These are phyloP conservation scores for Baorangia bicolor DNA, from an alignment of 768 basidiomycete genomes.

Conservation along the genomic window DNA sequence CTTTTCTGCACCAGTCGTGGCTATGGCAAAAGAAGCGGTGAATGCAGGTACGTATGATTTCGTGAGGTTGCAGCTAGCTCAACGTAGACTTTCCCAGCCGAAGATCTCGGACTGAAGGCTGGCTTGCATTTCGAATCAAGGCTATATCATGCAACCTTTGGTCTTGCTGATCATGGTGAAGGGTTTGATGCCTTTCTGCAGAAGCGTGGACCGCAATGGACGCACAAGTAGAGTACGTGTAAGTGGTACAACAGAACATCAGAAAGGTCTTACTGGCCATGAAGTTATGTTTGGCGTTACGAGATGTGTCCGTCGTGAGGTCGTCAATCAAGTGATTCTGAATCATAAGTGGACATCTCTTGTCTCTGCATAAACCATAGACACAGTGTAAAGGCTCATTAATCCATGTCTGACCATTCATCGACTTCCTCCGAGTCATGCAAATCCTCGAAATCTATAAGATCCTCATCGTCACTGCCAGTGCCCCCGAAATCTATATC, in stretches of 20 bases:
- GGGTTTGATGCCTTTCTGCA: slow-evolving; percentile 49
- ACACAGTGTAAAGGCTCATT: neutral
- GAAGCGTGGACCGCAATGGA: slow-evolving; percentile 46
- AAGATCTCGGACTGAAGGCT: slow-evolving; percentile 44
- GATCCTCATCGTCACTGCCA: slow-evolving; percentile 48
- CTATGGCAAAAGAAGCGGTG: slow-evolving; percentile 51
- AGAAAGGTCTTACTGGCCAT: neutral
- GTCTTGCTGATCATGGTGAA: slow-evolving; percentile 46
- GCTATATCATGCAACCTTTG: slow-evolving; percentile 51
- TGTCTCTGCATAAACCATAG: neutral
- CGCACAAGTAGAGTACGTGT: slow-evolving; percentile 34
- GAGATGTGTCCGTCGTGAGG: neutral
- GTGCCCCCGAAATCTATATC: no score
- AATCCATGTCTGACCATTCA: slow-evolving; percentile 18
- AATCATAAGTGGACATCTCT: neutral
- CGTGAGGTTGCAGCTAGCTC: neutral
- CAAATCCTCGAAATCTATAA: slow-evolving; percentile 27
- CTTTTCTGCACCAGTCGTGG: slow-evolving; percentile 31
- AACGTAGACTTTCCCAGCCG: slow-evolving; percentile 30
- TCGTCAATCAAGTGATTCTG: neutral
- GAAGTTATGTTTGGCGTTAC: neutral
- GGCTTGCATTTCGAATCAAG: slow-evolving; percentile 48
- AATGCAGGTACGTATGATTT: slow-evolving; percentile 37
- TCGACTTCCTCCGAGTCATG: slow-evolving; percentile 6
- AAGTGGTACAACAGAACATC: neutral